Evolutionary conservation across 192 early-diverging fungal genomes (phyloP), one percentile per base, ranked within the genome.

Genomic region (Physocladia obscura): DNA sequence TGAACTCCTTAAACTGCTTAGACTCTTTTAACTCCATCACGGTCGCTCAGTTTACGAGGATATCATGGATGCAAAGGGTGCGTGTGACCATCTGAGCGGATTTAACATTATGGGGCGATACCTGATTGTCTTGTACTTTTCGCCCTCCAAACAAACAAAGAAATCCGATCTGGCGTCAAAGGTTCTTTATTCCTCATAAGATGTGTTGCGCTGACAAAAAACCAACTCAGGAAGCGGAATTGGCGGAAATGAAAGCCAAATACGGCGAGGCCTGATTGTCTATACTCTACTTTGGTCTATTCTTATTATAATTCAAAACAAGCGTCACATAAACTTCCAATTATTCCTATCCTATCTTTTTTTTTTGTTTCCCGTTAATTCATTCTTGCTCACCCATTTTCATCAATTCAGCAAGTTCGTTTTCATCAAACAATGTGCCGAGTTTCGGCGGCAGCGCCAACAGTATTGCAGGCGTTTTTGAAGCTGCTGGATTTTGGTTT

Each of bases 51-150:
- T 98, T 1, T 98, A 96, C 68, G 96, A 98, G 70, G 97, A 98
- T 67, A 96, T 98, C 4, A 94, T 92, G 72, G 97, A 99, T 67
- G 94, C 95, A 31, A 99, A 99, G 77, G 90, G 90, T 19, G 97
- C 97, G 0, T 96, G 94, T 74, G 94, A 97, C 58, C 95, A 97
- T 74, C 73, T 99, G 19, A 90, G 90, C 49, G 97, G 97, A 44
- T 99, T 95, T 78, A 99, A 99, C 73, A 90, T 99, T 32, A 88
- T 93, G 82, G 75, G 69, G 27, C 81, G 97, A 68, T 99, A 99
- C 70, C 70, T 98, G 74, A 93, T 98, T 48, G 93, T 98, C 2
- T 78, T 96, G 31, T 98, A 97, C 65, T 93, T 93, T 77, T 89
- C 91, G 63, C 79, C 90, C 19, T 89, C 88, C 62, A 92, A 95